phyloP scores from a whole-genome alignment of 768 basidiomycete species.

The Nidularia pulvinata region DNA sequence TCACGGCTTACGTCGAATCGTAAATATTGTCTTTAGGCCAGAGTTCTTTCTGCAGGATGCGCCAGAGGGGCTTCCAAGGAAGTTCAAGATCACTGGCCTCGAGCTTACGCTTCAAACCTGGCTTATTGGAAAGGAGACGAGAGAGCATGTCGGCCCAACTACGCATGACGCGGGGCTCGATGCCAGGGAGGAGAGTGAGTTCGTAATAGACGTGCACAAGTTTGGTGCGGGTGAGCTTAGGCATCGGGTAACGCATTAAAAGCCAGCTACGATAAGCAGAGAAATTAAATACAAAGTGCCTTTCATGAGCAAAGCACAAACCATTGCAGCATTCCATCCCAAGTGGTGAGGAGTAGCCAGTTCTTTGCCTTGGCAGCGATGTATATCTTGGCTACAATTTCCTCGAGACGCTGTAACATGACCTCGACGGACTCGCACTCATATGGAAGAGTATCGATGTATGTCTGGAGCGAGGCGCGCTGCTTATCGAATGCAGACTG shows the following conservation, averaged over 20 bases:
- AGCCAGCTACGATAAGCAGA: slow-evolving; percentile 57
- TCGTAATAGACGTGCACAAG: slow-evolving; percentile 80
- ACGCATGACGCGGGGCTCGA: slow-evolving; percentile 70
- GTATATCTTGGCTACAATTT: slow-evolving; percentile 67
- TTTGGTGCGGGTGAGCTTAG: slow-evolving; percentile 66
- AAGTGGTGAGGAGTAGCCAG: slow-evolving; percentile 72
- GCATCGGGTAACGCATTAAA: slow-evolving; percentile 78
- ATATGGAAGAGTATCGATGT: slow-evolving; percentile 72
- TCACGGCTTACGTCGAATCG: slow-evolving; percentile 50
- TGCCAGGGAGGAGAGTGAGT: slow-evolving; percentile 72
- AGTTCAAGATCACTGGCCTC: slow-evolving; percentile 67
- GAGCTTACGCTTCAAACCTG: slow-evolving; percentile 64
- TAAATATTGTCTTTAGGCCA: slow-evolving; percentile 68
- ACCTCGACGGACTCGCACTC: slow-evolving; percentile 67
- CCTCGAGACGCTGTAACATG: slow-evolving; percentile 70
- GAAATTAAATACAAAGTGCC: neutral
- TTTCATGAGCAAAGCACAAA: slow-evolving; percentile 22
- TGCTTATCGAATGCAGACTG: slow-evolving; percentile 54
- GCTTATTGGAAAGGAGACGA: slow-evolving; percentile 66
- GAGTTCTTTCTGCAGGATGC: slow-evolving; percentile 67
- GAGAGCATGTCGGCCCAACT: slow-evolving; percentile 82
- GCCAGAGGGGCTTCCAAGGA: slow-evolving; percentile 80
- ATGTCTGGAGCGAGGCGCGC: slow-evolving; percentile 58
- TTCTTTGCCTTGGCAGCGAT: slow-evolving; percentile 75
- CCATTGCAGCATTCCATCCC: slow-evolving; percentile 85